Evolutionary conservation across 306 rosid species (phyloP).

Genomic region (Oxytropis ochrocephala): DNA sequence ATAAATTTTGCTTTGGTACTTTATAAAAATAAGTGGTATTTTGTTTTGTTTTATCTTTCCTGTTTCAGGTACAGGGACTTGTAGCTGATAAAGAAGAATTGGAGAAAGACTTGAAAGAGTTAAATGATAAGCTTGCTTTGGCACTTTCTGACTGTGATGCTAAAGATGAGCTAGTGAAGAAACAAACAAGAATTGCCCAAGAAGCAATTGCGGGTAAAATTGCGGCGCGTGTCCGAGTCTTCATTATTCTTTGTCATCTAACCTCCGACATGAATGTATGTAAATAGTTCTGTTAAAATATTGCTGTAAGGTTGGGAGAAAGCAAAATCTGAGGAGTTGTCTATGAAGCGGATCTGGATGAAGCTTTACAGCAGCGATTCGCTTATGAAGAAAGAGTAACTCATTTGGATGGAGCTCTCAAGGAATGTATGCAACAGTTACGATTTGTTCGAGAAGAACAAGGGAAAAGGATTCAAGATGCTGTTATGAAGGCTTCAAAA

Average conservation of each 20-base stretch:
- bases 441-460: slow-evolving; percentile 82
- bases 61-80: slow-evolving; percentile 41
- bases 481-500: slow-evolving; percentile 58
- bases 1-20: neutral
- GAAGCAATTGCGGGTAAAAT: slow-evolving; percentile 66
- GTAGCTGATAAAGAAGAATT: slow-evolving; percentile 64
- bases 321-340: slow-evolving; percentile 47
- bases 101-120: slow-evolving; percentile 54
- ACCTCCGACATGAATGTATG: neutral
- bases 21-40: neutral
- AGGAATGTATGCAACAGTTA: slow-evolving; percentile 89
- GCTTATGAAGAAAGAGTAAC: slow-evolving; percentile 58
- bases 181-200: slow-evolving; percentile 61
- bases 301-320: slow-evolving; percentile 63
- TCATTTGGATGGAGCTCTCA: slow-evolving; percentile 72
- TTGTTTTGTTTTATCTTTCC: slow-evolving; percentile 12
- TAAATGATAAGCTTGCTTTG: slow-evolving; percentile 51
- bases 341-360: slow-evolving; percentile 52
- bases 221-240: neutral
- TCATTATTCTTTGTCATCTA: neutral
- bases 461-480: slow-evolving; percentile 71
- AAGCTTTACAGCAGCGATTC: slow-evolving; percentile 47
- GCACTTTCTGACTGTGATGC: slow-evolving; percentile 53
- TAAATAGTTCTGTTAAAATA: slow-evolving; percentile 15
- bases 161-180: slow-evolving; percentile 74